Conservation (phyloP, 495 filamentous ascomycete species). For the Lasiosphaeria ovina region DNA sequence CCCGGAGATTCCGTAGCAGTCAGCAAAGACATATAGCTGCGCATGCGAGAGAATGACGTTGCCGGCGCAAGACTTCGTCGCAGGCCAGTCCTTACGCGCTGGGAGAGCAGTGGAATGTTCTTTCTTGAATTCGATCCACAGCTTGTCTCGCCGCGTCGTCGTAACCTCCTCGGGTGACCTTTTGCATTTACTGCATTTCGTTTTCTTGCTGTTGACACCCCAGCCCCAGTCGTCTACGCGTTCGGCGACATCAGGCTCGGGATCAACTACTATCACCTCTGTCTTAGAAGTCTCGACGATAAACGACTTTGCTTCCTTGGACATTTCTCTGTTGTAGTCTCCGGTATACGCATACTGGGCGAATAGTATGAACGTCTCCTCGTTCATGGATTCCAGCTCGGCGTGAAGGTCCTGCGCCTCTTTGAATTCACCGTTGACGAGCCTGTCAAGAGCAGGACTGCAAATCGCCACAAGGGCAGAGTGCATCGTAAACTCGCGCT, state of each 20-base stretch:
- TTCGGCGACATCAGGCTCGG: not conserved
- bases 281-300: not conserved
- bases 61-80: not conserved
- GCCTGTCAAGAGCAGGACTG: not conserved
- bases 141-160: not conserved
- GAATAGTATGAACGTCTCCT: constrained; percentile 11
- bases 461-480: constrained; percentile 7
- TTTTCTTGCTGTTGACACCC: constrained; percentile 6
- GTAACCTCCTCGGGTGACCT: not conserved
- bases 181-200: not conserved
- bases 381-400: constrained; percentile 9
- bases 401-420: constrained; percentile 11
- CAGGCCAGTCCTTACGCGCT: not conserved
- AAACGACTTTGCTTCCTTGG: constrained; percentile 1
- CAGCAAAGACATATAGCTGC: constrained; percentile 10
- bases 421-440: constrained; percentile 19
- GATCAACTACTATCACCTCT: not conserved
- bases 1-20: constrained; percentile 8
- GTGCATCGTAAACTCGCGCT: constrained; percentile 8
- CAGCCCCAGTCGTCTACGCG: not conserved
- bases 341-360: constrained; percentile 15
- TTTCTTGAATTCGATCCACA: constrained; percentile 7
- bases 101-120: constrained; percentile 1
- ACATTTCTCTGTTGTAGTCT: constrained; percentile 1
- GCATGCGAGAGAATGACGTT: constrained; percentile 4